These are phyloP conservation scores for Trichoderma atrobrunneum DNA, from an alignment of 2,329 filamentous ascomycete species.

Conservation along the genomic window DNA sequence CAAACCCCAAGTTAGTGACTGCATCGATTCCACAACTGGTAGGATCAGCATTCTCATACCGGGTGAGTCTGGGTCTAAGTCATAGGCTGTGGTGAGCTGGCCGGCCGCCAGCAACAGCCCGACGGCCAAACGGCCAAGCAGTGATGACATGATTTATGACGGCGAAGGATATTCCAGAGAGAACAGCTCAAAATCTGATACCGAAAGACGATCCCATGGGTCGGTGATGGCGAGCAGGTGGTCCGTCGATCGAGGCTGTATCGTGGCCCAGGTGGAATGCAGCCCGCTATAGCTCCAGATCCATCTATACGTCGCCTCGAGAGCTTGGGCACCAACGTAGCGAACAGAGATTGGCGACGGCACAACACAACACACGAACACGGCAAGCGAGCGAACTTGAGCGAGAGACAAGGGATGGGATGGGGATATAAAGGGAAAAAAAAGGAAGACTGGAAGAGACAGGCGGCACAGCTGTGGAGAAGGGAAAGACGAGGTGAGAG, in stretches of 20 bases:
- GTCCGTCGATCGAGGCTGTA: background rate
- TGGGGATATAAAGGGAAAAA: slow-evolving; percentile 7
- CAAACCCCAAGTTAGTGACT: background rate
- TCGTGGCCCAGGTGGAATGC: background rate
- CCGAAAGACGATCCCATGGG: slow-evolving; percentile 3
- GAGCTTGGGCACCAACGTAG: background rate
- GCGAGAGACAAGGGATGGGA: slow-evolving; percentile 14
- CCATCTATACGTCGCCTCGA: background rate
- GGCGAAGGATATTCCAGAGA: slow-evolving; percentile 3
- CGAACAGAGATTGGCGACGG: background rate
- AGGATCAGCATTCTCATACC: slow-evolving; percentile 26
- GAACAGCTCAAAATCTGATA: slow-evolving; percentile 14
- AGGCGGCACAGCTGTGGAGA: slow-evolving; percentile 12
- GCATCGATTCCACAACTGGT: background rate
- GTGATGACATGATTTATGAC: slow-evolving; percentile 28
- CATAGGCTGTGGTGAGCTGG: slow-evolving; percentile 32
- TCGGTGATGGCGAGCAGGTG: background rate
- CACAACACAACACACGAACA: background rate
- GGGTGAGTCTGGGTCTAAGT: slow-evolving; percentile 38
- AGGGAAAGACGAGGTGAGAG: background rate
- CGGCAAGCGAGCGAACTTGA: slow-evolving; percentile 13
- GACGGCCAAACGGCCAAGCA: slow-evolving; percentile 25
- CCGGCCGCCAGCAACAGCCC: slow-evolving; percentile 28
- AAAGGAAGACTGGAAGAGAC: slow-evolving; percentile 13
- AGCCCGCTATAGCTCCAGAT: background rate